Percentiles rank a stretch among this genome's conserved stretches.
Evolutionary conservation across 495 filamentous ascomycete genomes (phyloP).

Genomic region (Platismatia glauca): DNA sequence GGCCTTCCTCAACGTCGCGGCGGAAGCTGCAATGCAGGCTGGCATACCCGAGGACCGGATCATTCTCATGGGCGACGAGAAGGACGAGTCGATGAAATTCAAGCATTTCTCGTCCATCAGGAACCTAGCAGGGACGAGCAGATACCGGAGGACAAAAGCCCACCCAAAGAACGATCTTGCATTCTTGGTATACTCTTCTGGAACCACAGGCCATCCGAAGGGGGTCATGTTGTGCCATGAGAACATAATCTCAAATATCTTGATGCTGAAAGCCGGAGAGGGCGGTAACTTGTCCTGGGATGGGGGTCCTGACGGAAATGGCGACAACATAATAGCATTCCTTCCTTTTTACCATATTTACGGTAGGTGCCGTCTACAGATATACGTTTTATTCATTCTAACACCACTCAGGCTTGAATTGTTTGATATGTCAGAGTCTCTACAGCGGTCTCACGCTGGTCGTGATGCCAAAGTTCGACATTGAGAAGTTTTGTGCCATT

Average conservation of each 20-base stretch:
- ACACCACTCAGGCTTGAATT: slow-evolving; percentile 33
- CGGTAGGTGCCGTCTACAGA: slow-evolving; percentile 33
- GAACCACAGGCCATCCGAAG: slow-evolving; percentile 89
- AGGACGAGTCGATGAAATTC: slow-evolving; percentile 47
- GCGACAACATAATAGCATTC: slow-evolving; percentile 68
- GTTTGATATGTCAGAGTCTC: slow-evolving; percentile 53
- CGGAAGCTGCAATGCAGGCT: slow-evolving; percentile 55
- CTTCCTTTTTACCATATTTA: slow-evolving; percentile 95
- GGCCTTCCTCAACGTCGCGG: slow-evolving; percentile 50
- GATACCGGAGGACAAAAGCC: slow-evolving; percentile 39
- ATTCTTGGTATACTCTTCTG: slow-evolving; percentile 75
- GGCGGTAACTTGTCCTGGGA: slow-evolving; percentile 49
- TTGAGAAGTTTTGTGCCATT: slow-evolving; percentile 64
- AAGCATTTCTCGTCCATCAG: slow-evolving; percentile 72
- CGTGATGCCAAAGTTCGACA: slow-evolving; percentile 78
- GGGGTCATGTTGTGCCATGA: slow-evolving; percentile 81
- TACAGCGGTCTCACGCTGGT: slow-evolving; percentile 59
- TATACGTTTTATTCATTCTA: slow-evolving; percentile 7
- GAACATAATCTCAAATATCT: slow-evolving; percentile 69
- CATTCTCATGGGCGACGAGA: slow-evolving; percentile 68
- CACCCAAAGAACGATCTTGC: slow-evolving; percentile 42
- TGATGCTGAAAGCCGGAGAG: slow-evolving; percentile 51
- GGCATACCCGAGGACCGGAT: slow-evolving; percentile 58
- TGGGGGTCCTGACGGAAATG: slow-evolving; percentile 50
- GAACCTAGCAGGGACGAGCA: slow-evolving; percentile 39